A percentile compares a stretch with the other conserved stretches of the same genome.
phyloP scores from a whole-genome alignment of 768 basidiomycete species.

The Nevesoporus exiguus region DNA sequence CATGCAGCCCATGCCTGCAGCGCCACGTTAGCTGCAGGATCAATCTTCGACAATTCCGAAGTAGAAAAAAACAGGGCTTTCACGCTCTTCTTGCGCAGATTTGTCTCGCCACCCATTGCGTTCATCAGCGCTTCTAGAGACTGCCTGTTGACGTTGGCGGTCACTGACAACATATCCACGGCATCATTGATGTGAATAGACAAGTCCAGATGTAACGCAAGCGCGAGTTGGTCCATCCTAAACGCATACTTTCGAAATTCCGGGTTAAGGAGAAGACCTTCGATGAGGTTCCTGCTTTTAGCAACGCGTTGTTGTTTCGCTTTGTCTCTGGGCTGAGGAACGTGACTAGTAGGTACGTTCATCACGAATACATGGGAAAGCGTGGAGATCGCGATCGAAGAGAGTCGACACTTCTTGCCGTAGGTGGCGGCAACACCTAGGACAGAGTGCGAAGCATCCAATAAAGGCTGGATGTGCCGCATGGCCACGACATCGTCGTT shows the following conservation, averaged over 20 bases:
- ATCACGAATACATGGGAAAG: conserved; percentile 35
- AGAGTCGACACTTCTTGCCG: conserved; percentile 33
- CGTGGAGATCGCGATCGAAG: conserved; percentile 40
- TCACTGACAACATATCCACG: conserved; percentile 41
- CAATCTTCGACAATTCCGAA: conserved; percentile 15
- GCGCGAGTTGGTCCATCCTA: conserved; percentile 43
- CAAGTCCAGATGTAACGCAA: conserved; percentile 40
- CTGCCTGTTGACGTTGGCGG: conserved; percentile 18
- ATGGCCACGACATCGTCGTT: conserved; percentile 27
- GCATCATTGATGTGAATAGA: conserved; percentile 33
- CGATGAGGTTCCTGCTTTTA: conserved; percentile 24
- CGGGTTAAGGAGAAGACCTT: conserved; percentile 33
- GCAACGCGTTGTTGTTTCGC: not conserved
- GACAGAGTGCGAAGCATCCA: conserved; percentile 20
- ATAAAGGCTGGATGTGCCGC: conserved; percentile 27
- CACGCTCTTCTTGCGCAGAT: conserved; percentile 28
- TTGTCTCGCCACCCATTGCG: conserved; percentile 37
- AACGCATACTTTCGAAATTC: conserved; percentile 38
- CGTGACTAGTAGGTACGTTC: conserved; percentile 20
- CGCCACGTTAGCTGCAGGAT: conserved; percentile 25
- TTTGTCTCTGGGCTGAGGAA: not conserved
- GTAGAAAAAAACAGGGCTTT: conserved; percentile 28
- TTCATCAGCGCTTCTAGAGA: conserved; percentile 35
- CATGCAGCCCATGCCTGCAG: conserved; percentile 46
- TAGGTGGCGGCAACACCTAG: conserved; percentile 46